Conservation (phyloP, 768 basidiomycete genomes). For the Tricholoma terreum region DNA sequence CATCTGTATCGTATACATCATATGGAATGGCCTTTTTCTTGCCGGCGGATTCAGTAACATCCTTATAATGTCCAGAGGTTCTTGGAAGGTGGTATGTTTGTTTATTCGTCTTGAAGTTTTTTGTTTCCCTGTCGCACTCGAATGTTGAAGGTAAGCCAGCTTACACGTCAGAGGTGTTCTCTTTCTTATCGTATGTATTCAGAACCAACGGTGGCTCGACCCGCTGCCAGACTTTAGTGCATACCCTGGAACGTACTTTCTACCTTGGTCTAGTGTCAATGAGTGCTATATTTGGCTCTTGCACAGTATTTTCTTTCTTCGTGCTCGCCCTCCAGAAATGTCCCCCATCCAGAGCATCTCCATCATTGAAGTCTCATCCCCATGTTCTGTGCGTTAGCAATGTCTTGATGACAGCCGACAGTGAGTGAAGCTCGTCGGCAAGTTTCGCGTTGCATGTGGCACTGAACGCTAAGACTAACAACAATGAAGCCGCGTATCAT, state of each 20-base stretch:
- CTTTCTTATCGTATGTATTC: neutral
- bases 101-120: neutral
- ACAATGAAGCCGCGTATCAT: too few relatives aligned
- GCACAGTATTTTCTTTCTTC: neutral
- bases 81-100: neutral
- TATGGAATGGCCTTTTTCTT: neutral
- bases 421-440: too few relatives aligned
- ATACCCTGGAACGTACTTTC: too few relatives aligned
- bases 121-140: neutral
- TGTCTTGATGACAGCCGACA: constrained; percentile 33
- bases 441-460: too few relatives aligned
- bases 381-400: constrained; percentile 46
- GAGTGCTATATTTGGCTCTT: neutral
- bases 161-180: neutral
- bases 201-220: neutral
- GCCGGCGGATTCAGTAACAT: neutral
- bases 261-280: constrained; percentile 5
- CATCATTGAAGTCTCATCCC: constrained; percentile 37
- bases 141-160: neutral
- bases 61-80: neutral
- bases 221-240: too few relatives aligned
- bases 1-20: constrained; percentile 7
- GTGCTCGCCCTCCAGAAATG: constrained; percentile 1
- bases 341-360: constrained; percentile 17
- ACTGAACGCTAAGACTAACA: too few relatives aligned